Base-by-base conservation (phyloP, 148 eudicot genomes). In the Bassia scoparia region DNA sequence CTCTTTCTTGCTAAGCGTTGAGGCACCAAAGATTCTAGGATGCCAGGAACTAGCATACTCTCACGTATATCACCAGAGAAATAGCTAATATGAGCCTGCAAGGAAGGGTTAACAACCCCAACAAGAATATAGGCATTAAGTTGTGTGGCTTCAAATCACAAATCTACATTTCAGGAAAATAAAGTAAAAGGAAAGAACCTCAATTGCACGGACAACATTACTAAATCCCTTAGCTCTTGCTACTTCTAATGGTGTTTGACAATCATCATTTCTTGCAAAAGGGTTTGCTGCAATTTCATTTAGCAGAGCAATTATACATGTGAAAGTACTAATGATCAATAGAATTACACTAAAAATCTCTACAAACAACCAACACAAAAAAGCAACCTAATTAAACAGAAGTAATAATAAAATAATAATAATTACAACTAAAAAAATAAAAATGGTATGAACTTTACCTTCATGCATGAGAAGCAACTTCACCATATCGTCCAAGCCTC, bases 241-340 rank as follows among this genome's bases (percentile, higher is more conserved):
- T 52, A 88, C 80, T 26, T 86, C 84, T 62, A 88, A 84, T 7
- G 91, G 83, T 35, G 87, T 84, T 74, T 85, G 84, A 76, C 87
- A 78, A 79, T 88, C 84, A 72, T 85, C 91, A 60, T 82, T 88
- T 70, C 86, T 82, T 59, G 69, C 64, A 48, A 82, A 84, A 68
- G 84, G 82, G 79, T 86, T 84, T 63, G 87, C 91, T 88, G 86
- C 48, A 74, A 67, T 20, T 41, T 71, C 24, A 75, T 59, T 67
- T 26, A 68, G 37, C 26, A 70, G 44, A 75, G 43, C 34, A 20
- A 71, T 63, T 18, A 60, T 63, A 64, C 27, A 35, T 24, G 58
- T 41, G 46, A 41, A 0, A 7, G 31, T 41, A n/a, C 10, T 15
- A 21, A 26, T 17, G 41, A 23, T n/a, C n/a, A 23, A 53, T 48